Percentiles rank a stretch among this genome's conserved stretches.
These are phyloP conservation scores for Tuber magnatum DNA, from an alignment of 495 filamentous ascomycete species.

Conservation along the genomic window DNA sequence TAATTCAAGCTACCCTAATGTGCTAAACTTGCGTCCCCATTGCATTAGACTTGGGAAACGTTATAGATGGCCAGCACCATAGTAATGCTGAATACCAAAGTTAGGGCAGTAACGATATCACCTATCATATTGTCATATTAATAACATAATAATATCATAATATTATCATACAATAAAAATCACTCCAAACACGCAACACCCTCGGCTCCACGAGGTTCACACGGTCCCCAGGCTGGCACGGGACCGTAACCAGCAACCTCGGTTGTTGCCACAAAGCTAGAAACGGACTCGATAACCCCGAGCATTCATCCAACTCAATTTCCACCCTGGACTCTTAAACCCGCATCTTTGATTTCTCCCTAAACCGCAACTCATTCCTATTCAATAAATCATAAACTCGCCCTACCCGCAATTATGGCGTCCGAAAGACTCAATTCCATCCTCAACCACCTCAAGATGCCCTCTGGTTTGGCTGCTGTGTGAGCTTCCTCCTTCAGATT, in stretches of 20 bases:
- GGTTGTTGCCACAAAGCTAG: slow-evolving; percentile 17
- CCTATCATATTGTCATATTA: too few species aligned
- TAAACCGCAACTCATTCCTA: background rate
- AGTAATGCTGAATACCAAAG: background rate
- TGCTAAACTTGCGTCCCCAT: too few species aligned
- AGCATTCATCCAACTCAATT: slow-evolving; percentile 17
- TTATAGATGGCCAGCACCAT: too few species aligned
- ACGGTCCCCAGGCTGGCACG: background rate
- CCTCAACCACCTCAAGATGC: slow-evolving; percentile 75
- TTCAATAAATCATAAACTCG: background rate
- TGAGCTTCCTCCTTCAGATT: slow-evolving; percentile 45
- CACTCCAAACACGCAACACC: background rate
- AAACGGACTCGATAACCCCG: slow-evolving; percentile 12
- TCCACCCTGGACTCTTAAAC: slow-evolving; percentile 6
- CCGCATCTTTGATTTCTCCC: background rate
- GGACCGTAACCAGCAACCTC: slow-evolving; percentile 10
- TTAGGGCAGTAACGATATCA: background rate
- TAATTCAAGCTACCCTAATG: too few species aligned
- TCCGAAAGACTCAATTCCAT: slow-evolving; percentile 78
- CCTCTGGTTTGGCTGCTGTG: slow-evolving; percentile 65
- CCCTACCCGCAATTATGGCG: slow-evolving; percentile 56
- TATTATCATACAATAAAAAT: background rate
- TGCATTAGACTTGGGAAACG: too few species aligned
- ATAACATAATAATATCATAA: too few species aligned
- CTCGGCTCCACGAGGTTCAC: background rate